phyloP scores from a whole-genome alignment of 139 green algal genomes.

The Haematococcus lacustris region DNA sequence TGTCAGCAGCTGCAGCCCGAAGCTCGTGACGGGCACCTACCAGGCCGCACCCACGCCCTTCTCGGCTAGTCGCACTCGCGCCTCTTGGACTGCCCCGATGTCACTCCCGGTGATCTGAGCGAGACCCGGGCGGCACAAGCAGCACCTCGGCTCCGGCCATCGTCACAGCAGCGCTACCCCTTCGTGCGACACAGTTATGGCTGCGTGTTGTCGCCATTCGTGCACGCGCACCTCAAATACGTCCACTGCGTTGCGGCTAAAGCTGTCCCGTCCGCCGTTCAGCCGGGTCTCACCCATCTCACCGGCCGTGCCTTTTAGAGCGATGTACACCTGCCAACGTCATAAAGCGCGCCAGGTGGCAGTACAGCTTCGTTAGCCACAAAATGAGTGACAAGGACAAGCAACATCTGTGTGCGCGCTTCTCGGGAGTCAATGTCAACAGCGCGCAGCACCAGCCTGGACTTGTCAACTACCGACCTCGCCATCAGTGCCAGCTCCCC shows the following conservation, averaged over 20 bases:
- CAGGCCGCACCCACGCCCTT: constrained; percentile 11
- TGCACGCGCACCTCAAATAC: constrained; percentile 38
- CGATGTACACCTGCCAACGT: neutral
- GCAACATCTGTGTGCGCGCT: neutral
- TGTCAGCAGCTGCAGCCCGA: neutral
- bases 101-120: constrained; percentile 11
- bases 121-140: neutral
- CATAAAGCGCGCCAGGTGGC: neutral
- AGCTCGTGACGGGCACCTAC: constrained; percentile 10
- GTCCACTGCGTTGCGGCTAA: constrained; percentile 13
- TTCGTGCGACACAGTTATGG: neutral
- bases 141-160: neutral
- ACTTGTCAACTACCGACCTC: constrained; percentile 27
- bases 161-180: neutral
- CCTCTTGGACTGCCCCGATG: constrained; percentile 27
- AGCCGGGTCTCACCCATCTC: constrained; percentile 38
- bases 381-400: neutral
- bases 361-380: too few relatives aligned
- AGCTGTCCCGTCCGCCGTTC: constrained; percentile 16
- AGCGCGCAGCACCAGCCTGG: neutral
- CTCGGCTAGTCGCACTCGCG: constrained; percentile 32
- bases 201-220: too few relatives aligned
- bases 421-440: neutral
- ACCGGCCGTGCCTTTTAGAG: constrained; percentile 21
- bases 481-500: constrained; percentile 39